Percentiles rank a stretch among this genome's conserved stretches.
Conservation (phyloP, 305 asterid genomes). For the Solanum hybrid region DNA sequence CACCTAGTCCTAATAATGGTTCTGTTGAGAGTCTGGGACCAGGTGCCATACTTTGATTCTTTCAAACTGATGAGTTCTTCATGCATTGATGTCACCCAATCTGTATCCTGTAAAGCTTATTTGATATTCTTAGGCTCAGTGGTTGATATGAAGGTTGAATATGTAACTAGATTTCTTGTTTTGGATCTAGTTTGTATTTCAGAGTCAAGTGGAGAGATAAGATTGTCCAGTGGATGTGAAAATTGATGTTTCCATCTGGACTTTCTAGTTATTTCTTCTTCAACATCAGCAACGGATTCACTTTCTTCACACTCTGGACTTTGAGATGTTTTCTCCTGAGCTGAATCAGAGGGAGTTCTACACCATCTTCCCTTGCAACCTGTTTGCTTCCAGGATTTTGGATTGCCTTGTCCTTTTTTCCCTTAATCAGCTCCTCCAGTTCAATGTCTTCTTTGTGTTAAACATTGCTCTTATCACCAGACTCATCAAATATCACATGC, state of each 20-base stretch:
- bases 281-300: neutral
- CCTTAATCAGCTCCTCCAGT: no score
- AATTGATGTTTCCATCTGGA: neutral
- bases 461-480: no score
- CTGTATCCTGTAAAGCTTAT: rapidly evolving
- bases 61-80: neutral
- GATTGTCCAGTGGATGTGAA: neutral
- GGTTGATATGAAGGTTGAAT: neutral
- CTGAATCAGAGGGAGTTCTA: neutral
- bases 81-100: neutral
- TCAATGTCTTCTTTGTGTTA: no score
- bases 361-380: no score
- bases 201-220: neutral
- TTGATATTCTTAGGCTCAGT: neutral
- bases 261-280: neutral
- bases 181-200: neutral
- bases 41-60: neutral
- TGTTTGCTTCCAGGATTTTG: no score
- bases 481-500: neutral
- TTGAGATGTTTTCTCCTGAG: neutral
- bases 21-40: neutral
- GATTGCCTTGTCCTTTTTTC: no score
- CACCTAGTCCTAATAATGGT: neutral
- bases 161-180: neutral
- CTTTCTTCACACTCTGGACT: no score